A percentile compares a stretch with the other conserved stretches of the same genome.
Evolutionary conservation across 2,329 filamentous ascomycete genomes (phyloP).

Genomic region (Coniella lustricola): DNA sequence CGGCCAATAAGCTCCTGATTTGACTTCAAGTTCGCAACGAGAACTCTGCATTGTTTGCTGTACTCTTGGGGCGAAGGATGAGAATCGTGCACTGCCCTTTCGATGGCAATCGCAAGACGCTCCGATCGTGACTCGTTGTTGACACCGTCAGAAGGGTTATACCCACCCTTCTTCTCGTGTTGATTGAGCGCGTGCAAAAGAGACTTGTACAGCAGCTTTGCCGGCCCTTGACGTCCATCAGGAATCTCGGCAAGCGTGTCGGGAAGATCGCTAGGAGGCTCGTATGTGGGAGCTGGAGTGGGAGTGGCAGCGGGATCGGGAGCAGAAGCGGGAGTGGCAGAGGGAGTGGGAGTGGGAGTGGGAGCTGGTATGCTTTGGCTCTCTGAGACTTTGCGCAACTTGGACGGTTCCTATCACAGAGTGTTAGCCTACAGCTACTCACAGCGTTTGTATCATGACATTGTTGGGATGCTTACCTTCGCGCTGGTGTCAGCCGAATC

Average conservation of each 20-base stretch:
- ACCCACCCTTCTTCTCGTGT: constrained; percentile 59
- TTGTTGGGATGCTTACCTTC: constrained; percentile 35
- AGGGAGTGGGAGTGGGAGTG: too few relatives aligned
- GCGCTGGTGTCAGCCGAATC: constrained; percentile 45
- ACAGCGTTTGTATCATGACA: too few relatives aligned
- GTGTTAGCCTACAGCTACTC: not conserved
- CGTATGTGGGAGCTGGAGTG: too few relatives aligned
- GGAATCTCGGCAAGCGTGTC: constrained; percentile 49
- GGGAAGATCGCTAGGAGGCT: constrained; percentile 44
- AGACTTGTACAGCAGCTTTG: constrained; percentile 63
- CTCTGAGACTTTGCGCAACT: constrained; percentile 50
- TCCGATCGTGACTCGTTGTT: constrained; percentile 60
- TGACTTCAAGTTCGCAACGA: constrained; percentile 82
- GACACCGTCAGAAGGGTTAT: constrained; percentile 55
- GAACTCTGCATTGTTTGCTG: constrained; percentile 60
- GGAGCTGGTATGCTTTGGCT: constrained; percentile 32
- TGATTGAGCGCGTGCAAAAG: constrained; percentile 59
- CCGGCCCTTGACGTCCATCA: constrained; percentile 58
- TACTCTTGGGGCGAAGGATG: constrained; percentile 48
- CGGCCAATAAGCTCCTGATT: constrained; percentile 73
- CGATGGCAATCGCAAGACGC: constrained; percentile 69
- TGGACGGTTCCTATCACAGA: constrained; percentile 34
- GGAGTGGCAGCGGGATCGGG: too few relatives aligned
- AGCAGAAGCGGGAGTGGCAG: too few relatives aligned
- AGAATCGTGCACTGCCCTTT: constrained; percentile 58